Conservation (phyloP, 768 basidiomycete species). For the Mycena olivaceomarginata region DNA sequence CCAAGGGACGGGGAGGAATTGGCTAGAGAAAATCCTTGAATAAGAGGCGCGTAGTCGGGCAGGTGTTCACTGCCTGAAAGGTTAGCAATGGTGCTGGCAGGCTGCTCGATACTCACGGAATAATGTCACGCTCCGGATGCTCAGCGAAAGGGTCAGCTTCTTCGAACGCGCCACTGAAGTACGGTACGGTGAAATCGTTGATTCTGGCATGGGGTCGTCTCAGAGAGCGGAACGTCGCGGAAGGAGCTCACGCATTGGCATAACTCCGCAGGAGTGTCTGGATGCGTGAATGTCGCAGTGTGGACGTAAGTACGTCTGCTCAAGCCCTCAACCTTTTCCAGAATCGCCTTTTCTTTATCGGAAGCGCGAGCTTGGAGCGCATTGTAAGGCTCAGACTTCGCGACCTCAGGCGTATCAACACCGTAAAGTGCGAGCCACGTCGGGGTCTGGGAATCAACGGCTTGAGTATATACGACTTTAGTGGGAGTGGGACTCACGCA, state of each 20-base stretch:
- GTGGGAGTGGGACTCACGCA: too few species aligned
- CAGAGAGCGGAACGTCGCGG: not conserved
- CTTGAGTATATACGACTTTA: too few species aligned
- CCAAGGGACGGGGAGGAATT: conserved; percentile 20
- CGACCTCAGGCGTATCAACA: conserved; percentile 48
- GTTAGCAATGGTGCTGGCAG: conserved; percentile 5
- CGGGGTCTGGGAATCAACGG: conserved; percentile 48
- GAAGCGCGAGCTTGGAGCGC: conserved; percentile 49
- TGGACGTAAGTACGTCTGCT: conserved; percentile 52
- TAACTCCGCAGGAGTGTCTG: conserved; percentile 37
- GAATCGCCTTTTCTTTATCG: conserved; percentile 51
- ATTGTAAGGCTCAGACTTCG: conserved; percentile 50
- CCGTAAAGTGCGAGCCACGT: conserved; percentile 56
- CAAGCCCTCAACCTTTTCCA: conserved; percentile 48
- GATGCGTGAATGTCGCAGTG: conserved; percentile 44
- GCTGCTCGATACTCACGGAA: conserved; percentile 44
- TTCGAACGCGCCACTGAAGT: conserved; percentile 57
- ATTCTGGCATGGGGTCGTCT: conserved; percentile 25
- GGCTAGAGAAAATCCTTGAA: conserved; percentile 42
- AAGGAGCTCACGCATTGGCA: conserved; percentile 54
- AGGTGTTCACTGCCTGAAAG: conserved; percentile 43
- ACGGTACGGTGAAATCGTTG: conserved; percentile 60
- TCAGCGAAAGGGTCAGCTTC: conserved; percentile 54
- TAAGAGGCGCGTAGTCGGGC: conserved; percentile 50
- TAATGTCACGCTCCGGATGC: conserved; percentile 49